Evolutionary conservation across 306 rosid genomes (phyloP), one percentile per base, ranked within the genome.

Genomic region (Cucurbita maxima): DNA sequence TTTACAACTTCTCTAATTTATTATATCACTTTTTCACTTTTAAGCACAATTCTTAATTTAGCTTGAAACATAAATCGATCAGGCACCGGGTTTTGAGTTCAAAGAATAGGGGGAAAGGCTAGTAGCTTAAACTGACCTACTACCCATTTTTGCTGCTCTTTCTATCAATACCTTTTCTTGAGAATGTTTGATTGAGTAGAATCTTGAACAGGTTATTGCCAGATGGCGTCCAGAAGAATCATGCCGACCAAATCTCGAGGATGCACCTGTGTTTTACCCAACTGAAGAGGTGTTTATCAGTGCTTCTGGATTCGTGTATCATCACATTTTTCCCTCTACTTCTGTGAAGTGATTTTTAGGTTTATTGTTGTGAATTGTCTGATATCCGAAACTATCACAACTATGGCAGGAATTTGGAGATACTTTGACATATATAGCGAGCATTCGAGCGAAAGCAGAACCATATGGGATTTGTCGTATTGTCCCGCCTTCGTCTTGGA

Each of bases 401-500:
- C 50, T 82, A 45, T 76, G 76, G 76, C 87, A 95, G 99, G 99
- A 95, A 85, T 95, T 95, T 77, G 85, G 86, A 82, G 96, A 95
- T 79, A 87, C 97, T 73, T 75, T 95, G 85, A 86, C 80, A 70
- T 95, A 89, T 77, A 91, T 95, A 80, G 89, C 96, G 2, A 91
- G 90, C 79, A 91, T 94, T 74, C 95, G 96, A 69, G 25, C 75
- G 58, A 84, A 76, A 79, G 99, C 96, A 61, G 97, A 94, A 78
- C 88, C 91, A 56, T 89, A 86, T 76, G 99, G 99, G 81, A 88
- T 94, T 76, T 94, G 99, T 76, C 96, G 97, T 76, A 91, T 94
- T 81, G 99, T 94, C 68, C 99, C 99, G 60, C 99, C 99, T 1
- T 61, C 88, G 50, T 95, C 96, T 71, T 95, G 99, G 99, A 95